Evolutionary conservation across 345 rosid species (phyloP).

Genomic region (Melaleuca quinquenervia): DNA sequence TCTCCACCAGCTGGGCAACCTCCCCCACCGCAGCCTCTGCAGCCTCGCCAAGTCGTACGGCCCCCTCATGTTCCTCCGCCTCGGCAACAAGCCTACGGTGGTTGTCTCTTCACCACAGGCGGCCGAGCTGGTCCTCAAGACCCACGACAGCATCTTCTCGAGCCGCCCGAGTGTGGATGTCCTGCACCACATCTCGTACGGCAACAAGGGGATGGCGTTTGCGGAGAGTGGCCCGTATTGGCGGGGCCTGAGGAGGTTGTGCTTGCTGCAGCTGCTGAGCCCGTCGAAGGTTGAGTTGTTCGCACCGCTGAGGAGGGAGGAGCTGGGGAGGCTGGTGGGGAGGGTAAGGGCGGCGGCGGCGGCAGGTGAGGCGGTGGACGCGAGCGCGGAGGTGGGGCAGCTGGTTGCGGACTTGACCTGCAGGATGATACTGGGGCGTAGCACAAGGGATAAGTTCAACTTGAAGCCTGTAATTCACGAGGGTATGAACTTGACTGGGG

Average conservation of each 20-base stretch:
- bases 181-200: background rate
- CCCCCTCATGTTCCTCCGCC: conserved; percentile 28
- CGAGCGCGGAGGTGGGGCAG: background rate
- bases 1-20: background rate
- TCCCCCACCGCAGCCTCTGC: background rate
- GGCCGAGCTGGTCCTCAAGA: conserved; percentile 26
- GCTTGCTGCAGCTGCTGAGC: conserved; percentile 9
- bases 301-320: conserved; percentile 1
- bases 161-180: conserved; percentile 12
- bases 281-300: conserved; percentile 7
- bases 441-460: background rate
- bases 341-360: background rate
- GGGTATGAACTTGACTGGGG: background rate
- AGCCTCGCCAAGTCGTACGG: conserved; percentile 11
- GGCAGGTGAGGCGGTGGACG: background rate
- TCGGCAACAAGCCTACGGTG: conserved; percentile 24
- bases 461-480: background rate
- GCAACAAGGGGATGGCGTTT: conserved; percentile 10
- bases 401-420: background rate
- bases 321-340: background rate
- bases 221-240: conserved; percentile 12
- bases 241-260: conserved; percentile 11
- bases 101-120: conserved; percentile 32
- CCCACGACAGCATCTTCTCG: conserved; percentile 21
- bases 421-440: background rate